Evolutionary conservation across 2,329 filamentous ascomycete species (phyloP).

Genomic region (Penicillium sp.): DNA sequence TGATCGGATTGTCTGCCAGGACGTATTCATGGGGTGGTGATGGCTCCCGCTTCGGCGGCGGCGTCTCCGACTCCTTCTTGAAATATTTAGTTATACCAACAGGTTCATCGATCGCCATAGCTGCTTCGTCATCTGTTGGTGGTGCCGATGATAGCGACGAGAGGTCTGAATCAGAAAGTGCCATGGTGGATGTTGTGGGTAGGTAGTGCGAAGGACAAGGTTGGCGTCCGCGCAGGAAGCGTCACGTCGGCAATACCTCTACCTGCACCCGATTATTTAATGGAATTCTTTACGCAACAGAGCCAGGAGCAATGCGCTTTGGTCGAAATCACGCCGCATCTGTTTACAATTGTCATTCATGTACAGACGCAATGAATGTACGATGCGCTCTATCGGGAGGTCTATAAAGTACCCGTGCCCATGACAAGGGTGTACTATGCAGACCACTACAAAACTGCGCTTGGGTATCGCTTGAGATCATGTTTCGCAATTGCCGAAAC

Average conservation of each 20-base stretch:
- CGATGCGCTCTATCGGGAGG: not conserved
- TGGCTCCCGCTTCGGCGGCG: conserved; percentile 74
- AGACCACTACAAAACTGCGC: not conserved
- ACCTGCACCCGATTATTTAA: conserved; percentile 17
- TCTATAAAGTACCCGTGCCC: not conserved
- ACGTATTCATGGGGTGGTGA: conserved; percentile 90
- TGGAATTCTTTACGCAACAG: conserved; percentile 6
- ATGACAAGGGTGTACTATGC: not conserved
- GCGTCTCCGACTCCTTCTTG: conserved; percentile 50
- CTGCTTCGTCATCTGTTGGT: conserved; percentile 57
- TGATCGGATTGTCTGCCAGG: conserved; percentile 84
- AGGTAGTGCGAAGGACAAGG: conserved; percentile 31
- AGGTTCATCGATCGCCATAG: conserved; percentile 40
- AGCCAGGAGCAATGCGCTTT: not conserved
- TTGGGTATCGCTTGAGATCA: not conserved
- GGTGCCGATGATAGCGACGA: conserved; percentile 59
- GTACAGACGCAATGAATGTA: not conserved
- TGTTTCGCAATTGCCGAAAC: not conserved
- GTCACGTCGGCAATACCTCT: conserved; percentile 19
- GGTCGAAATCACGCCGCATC: not conserved
- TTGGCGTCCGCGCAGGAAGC: conserved; percentile 22
- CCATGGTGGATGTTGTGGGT: conserved; percentile 34
- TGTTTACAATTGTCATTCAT: not conserved
- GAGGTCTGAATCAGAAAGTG: conserved; percentile 57
- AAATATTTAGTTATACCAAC: conserved; percentile 49